Base-by-base conservation (phyloP, 768 basidiomycete species). In the Boletus eberwhitei region DNA sequence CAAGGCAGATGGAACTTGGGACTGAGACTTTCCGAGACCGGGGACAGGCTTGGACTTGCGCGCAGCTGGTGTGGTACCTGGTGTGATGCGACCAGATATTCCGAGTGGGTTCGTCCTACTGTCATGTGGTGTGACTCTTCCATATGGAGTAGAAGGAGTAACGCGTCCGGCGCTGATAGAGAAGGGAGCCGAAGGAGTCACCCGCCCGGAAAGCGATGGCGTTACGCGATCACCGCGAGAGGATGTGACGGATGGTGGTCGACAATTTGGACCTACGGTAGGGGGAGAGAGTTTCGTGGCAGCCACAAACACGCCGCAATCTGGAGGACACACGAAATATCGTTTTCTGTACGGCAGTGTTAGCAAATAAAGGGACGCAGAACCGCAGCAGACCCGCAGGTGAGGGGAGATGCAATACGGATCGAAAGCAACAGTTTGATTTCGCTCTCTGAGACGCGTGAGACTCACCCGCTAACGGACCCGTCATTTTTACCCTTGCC, bases 401-500 rank as follows among this genome's bases (percentile, higher is more conserved):
- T 2, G 26, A 32, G 3, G 17, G 46, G 34, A 38, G 22, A 41
- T 32, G 38, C 4, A 22, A 47, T 5, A 19, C 1, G 19, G 26
- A 31, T 49, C 12, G 42, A 64, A 44, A 17, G 42, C 8, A 32
- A 6, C 19, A 31, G 16, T n/a, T 41, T 44, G 29, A 11, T 14
- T 13, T 22, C n/a, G 31, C 24, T 26, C 37, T 42, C 22, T 24
- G 40, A 45, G 40, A 53, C 14, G 8, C 9, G 14, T 1, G 11
- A 48, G 21, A 79, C 92, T 76, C 67, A 97, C 95, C 91, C 92
- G 58, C 77, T 80, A 5, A 96, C 94, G 42, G 84, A 82, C 34
- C 96, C 96, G 63, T 98, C 84, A 64, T 99, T 99, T 75, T 98
- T 99, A 1, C 96, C 96, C 69, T 89, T 90, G 19, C 96, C 94